phyloP scores from a whole-genome alignment of 192 early-diverging fungal genomes.

The Phlyctochytrium planicorne region DNA sequence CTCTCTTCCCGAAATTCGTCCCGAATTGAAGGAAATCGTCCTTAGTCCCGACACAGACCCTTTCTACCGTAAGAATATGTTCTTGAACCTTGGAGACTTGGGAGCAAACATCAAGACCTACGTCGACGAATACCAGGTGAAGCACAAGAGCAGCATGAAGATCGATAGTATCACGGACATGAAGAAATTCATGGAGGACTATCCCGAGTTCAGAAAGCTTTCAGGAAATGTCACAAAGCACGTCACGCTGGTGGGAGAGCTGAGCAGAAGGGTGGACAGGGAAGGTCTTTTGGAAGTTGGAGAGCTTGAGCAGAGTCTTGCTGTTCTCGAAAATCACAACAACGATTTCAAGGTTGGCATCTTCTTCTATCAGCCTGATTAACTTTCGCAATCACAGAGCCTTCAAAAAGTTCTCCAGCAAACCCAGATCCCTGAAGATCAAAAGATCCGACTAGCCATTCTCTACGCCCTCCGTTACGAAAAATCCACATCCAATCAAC shows the following conservation, averaged over 20 bases:
- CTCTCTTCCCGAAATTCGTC: constrained; percentile 68
- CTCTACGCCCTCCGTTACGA: constrained; percentile 94
- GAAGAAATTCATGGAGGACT: constrained; percentile 98
- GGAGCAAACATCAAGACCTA: constrained; percentile 91
- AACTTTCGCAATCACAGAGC: constrained; percentile 26
- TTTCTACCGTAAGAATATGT: constrained; percentile 90
- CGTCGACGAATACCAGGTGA: constrained; percentile 91
- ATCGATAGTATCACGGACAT: constrained; percentile 97
- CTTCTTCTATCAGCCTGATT: neutral
- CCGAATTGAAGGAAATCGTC: constrained; percentile 86
- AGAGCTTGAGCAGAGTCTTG: constrained; percentile 94
- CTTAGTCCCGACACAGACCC: constrained; percentile 85
- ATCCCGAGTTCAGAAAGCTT: constrained; percentile 96
- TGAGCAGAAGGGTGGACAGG: constrained; percentile 75
- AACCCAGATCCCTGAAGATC: constrained; percentile 64
- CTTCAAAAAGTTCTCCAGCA: constrained; percentile 71
- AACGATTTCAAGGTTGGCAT: constrained; percentile 86
- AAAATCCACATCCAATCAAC: constrained; percentile 70
- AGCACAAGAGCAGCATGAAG: constrained; percentile 85
- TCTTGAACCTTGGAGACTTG: constrained; percentile 91
- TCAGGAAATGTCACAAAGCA: constrained; percentile 98
- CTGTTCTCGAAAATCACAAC: constrained; percentile 81
- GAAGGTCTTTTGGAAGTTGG: constrained; percentile 79
- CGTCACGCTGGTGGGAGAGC: constrained; percentile 95
- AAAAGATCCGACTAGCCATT: constrained; percentile 77